Base-by-base conservation (phyloP, 2,329 filamentous ascomycete genomes). In the Aspergillus terreus region DNA sequence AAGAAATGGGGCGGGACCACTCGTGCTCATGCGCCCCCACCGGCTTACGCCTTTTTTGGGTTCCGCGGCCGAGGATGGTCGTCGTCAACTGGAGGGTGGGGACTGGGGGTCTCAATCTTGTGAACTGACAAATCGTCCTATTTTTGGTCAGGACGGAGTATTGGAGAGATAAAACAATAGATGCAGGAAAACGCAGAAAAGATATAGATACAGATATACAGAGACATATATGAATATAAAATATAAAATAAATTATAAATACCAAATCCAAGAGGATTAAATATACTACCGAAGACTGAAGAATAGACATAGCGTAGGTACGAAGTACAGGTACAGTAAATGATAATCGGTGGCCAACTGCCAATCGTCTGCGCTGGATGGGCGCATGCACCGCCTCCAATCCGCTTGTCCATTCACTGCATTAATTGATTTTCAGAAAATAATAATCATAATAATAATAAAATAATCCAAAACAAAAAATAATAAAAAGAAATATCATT, bases 11-110 rank as follows among this genome's bases (percentile, higher is more conserved):
- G 53, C 45, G 52, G 49, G 52, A 51, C 56, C 55, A 58, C 59
- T 63, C 59, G 58, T 63, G 58, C 56, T 57, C 54, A 51, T 55
- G 14, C 15, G 53, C 35, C 56, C 49, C 59, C 58, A 61, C 58
- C 51, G 46, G 50, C 52, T 56, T 57, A 54, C 56, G 51, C 55
- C 57, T 49, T 57, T 60, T 58, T 60, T 56, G 57, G 58, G 55
- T 52, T 60, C 56, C 60, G 55, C 59, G 56, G 56, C 58, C 56
- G 58, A 55, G 35, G 50, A 50, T 44, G 60, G 25, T 25, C 14
- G 36, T 21, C 27, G 27, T 30, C 27, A 30, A 30, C 27, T 30
- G 27, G 32, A 25, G 27, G 27, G 35, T 38, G 35, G 35, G 15
- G 35, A n/a, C 35, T 38, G 35, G 35, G 35, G 27, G 27, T 30